Percentiles rank a stretch among this genome's conserved stretches.
Conservation (phyloP, 345 rosid species). For the Eucalyptus shirleyi region DNA sequence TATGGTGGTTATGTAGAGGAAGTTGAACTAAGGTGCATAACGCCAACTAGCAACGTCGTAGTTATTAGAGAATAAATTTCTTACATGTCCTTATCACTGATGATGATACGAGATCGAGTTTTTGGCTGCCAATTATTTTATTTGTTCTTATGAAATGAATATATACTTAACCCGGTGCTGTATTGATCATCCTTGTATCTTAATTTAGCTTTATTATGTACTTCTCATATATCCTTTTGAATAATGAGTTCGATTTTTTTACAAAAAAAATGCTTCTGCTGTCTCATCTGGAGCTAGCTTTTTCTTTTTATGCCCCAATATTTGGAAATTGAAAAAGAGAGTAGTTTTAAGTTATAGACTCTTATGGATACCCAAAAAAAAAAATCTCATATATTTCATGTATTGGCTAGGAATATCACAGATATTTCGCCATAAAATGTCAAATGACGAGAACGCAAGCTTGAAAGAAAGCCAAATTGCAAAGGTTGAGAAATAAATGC, state of each 20-base stretch:
- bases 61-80: too few relatives aligned
- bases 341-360: neutral
- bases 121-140: too few relatives aligned
- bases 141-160: too few relatives aligned
- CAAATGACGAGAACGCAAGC: neutral
- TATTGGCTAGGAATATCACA: neutral
- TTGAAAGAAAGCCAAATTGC: neutral
- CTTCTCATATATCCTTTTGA: too few relatives aligned
- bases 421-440: neutral
- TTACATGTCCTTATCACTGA: fast-evolving
- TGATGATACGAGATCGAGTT: fast-evolving
- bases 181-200: too few relatives aligned
- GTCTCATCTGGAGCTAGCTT: neutral
- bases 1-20: neutral
- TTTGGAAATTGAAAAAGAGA: neutral
- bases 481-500: neutral
- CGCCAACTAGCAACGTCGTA: fast-evolving
- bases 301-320: neutral
- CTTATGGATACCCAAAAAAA: neutral
- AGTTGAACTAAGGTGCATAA: neutral
- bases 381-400: neutral
- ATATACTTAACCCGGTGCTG: fast-evolving
- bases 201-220: too few relatives aligned
- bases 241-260: too few relatives aligned
- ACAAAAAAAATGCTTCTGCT: neutral